Evolutionary conservation across 495 filamentous ascomycete species (phyloP).

Genomic region (Penicillium lagena): DNA sequence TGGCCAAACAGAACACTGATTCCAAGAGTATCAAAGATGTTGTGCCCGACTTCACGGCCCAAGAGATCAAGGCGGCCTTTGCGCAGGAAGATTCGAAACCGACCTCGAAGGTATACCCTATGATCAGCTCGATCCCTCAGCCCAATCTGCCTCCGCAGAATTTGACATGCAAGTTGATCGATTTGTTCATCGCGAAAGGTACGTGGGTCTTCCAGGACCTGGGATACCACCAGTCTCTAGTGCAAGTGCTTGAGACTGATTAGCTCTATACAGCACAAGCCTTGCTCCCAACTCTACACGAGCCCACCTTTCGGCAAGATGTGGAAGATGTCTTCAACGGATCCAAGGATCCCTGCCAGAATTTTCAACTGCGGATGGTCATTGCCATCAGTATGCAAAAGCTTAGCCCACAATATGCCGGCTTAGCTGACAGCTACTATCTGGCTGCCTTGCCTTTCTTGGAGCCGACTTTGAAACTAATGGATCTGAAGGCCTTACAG

Average conservation of each 20-base stretch:
- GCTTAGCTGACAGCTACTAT: conserved; percentile 87
- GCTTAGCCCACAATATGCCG: conserved; percentile 70
- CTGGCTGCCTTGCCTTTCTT: conserved; percentile 76
- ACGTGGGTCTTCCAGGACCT: conserved; percentile 11
- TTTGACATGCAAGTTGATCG: conserved; percentile 65
- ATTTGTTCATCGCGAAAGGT: conserved; percentile 79
- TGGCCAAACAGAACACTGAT: conserved; percentile 82
- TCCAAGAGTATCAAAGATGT: conserved; percentile 82
- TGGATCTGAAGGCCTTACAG: conserved; percentile 84
- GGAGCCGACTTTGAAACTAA: conserved; percentile 67
- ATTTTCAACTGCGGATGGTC: conserved; percentile 82
- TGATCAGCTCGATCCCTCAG: conserved; percentile 69
- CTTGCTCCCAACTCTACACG: conserved; percentile 78
- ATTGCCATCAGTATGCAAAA: conserved; percentile 91
- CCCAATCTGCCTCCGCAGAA: conserved; percentile 57
- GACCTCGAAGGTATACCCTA: conserved; percentile 66
- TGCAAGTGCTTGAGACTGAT: background rate
- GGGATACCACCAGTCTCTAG: no score
- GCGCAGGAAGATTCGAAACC: conserved; percentile 51
- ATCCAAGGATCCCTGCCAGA: conserved; percentile 68
- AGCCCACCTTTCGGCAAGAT: conserved; percentile 68
- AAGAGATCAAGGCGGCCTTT: conserved; percentile 52
- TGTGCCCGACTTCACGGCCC: conserved; percentile 61
- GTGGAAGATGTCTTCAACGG: conserved; percentile 74
- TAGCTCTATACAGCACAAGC: conserved; percentile 58